Conservation (phyloP, 352 stramenopile species). For the Globisporangium ultimum region DNA sequence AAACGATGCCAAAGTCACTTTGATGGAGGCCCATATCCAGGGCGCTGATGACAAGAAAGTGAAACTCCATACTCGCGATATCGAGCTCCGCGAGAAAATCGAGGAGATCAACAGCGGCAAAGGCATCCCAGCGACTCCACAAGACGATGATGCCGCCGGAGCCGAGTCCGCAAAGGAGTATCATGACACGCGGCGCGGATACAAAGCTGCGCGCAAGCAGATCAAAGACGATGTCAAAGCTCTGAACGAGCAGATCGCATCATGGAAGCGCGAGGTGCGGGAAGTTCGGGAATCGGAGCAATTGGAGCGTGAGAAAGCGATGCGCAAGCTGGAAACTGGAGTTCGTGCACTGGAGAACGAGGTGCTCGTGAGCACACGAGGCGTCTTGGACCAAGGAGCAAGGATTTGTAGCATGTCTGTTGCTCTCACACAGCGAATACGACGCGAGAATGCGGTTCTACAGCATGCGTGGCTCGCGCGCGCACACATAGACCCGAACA, state of each 20-base stretch:
- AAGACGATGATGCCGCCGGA: not conserved
- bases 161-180: conserved; percentile 11
- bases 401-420: not conserved
- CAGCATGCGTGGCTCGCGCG: conserved; percentile 29
- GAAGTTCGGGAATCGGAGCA: conserved; percentile 23
- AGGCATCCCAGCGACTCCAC: not conserved
- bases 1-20: conserved; percentile 8
- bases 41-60: conserved; percentile 18
- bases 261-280: conserved; percentile 23
- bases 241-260: conserved; percentile 12
- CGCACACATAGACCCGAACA: conserved; percentile 17
- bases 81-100: conserved; percentile 35
- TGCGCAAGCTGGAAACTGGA: conserved; percentile 11
- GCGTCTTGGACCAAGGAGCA: not conserved
- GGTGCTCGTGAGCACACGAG: conserved; percentile 4
- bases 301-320: conserved; percentile 8
- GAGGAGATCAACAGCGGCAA: conserved; percentile 65
- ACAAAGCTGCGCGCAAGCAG: conserved; percentile 38
- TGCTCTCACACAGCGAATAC: not conserved
- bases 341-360: conserved; percentile 17
- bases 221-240: conserved; percentile 46
- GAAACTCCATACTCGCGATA: conserved; percentile 26
- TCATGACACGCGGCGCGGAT: conserved; percentile 33
- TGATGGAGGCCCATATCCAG: conserved; percentile 16
- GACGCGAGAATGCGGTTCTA: not conserved